Base-by-base conservation (phyloP, 2,329 filamentous ascomycete genomes). In the Graphiopsis chlorocephala region DNA sequence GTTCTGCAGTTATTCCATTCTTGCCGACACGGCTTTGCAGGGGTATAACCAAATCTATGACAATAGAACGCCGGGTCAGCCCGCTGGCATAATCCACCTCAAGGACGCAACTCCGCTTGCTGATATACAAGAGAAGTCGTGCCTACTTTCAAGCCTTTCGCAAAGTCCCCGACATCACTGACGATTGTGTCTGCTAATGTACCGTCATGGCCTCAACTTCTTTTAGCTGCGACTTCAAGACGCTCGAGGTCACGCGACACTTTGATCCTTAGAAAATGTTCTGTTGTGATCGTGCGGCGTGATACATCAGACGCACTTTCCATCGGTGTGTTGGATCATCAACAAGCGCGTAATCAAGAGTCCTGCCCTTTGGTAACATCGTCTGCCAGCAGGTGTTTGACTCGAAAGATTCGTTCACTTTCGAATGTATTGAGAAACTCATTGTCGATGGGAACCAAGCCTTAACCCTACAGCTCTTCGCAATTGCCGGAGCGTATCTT, bases 401-500 rank as follows among this genome's bases (percentile, higher is more conserved):
- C n/a, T 45, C 3, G 38, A 20, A 45, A 12, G n/a, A 12, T 4
- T 23, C 12, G 4, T 45, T 45, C 12, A n/a, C n/a, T 45, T 45
- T 11, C n/a, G 38, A 20, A 2, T 45, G 38, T 45, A 15, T 10
- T 45, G n/a, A 7, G 23, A n/a, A 8, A 20, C 11, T 45, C 12
- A 20, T 33, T 11, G 15, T 56, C 29, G 23, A 4, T 45, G 28
- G 17, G 47, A 29, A 20, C 31, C 31, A 4, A 50, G 23, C 14
- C 31, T 48, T 17, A 45, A 25, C 20, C 61, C 25, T 15, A 74
- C 66, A 15, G 72, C 72, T 31, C 65, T 68, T n/a, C 66, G 59
- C 50, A 75, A 57, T 64, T 71, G 69, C 20, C 62, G 42, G 7
- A 74, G 65, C 7, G 70, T 76, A 25, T 68, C 67, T 3, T 63